Conservation (phyloP, 768 basidiomycete species). For the Leccinum barrowsii region DNA sequence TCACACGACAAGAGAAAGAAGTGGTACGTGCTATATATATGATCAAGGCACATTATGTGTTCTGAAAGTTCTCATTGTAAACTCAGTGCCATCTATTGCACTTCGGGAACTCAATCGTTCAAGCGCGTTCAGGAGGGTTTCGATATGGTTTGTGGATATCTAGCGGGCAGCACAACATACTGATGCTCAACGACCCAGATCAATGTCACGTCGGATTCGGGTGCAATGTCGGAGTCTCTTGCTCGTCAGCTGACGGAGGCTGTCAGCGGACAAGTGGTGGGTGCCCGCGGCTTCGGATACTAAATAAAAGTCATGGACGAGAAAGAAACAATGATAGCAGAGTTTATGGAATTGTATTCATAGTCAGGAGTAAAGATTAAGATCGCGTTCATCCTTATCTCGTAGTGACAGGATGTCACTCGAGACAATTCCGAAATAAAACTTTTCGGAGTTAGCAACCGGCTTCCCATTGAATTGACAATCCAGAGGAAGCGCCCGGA, state of each 20-base stretch:
- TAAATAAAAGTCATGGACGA: neutral
- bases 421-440: neutral
- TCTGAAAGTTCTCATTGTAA: neutral
- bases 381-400: neutral
- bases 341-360: neutral
- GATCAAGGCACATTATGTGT: neutral
- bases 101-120: constrained; percentile 41
- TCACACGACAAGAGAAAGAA: constrained; percentile 59
- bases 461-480: neutral
- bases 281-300: constrained; percentile 8
- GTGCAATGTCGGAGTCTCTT: constrained; percentile 40
- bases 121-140: constrained; percentile 48
- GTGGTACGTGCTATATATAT: constrained; percentile 40
- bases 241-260: constrained; percentile 22
- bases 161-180: neutral
- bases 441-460: neutral
- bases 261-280: constrained; percentile 10
- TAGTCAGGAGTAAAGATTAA: neutral
- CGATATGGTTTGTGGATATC: constrained; percentile 40
- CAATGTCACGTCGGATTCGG: constrained; percentile 44
- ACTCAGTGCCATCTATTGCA: constrained; percentile 47
- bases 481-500: too few species aligned
- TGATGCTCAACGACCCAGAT: constrained; percentile 35
- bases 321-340: neutral
- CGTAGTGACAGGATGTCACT: neutral